phyloP scores from a whole-genome alignment of 2,329 filamentous ascomycete species.

The Ceratocystis eucalypticola region DNA sequence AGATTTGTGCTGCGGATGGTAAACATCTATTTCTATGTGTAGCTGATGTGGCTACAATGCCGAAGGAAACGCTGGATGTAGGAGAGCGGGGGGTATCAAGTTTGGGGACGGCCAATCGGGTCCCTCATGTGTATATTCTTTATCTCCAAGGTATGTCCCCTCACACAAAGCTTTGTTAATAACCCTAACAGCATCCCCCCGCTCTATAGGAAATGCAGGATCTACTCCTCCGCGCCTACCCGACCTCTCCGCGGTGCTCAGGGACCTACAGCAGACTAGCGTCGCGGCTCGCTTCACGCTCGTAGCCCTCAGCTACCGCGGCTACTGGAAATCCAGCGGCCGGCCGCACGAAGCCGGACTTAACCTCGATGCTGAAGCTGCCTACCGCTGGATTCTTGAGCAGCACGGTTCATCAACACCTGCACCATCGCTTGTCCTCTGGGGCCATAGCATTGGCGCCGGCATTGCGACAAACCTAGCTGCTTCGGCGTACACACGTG shows the following conservation, averaged over 20 bases:
- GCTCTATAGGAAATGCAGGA: constrained; percentile 41
- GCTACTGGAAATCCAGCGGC: constrained; percentile 67
- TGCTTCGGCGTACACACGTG: constrained; percentile 25
- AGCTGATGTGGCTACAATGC: constrained; percentile 29
- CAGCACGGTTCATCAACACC: constrained; percentile 24
- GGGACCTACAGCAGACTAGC: constrained; percentile 31
- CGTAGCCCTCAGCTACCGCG: constrained; percentile 49
- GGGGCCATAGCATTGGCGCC: constrained; percentile 67
- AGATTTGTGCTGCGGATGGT: constrained; percentile 47
- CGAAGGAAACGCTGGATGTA: neutral
- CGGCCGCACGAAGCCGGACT: constrained; percentile 58
- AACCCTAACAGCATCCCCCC: neutral
- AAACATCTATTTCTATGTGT: constrained; percentile 50
- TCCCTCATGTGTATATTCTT: constrained; percentile 35
- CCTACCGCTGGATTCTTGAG: constrained; percentile 46
- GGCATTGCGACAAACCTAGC: constrained; percentile 55
- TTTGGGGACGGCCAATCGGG: constrained; percentile 11
- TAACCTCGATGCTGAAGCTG: constrained; percentile 51
- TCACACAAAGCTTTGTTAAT: neutral
- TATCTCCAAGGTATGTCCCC: constrained; percentile 40
- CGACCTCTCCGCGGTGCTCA: constrained; percentile 41
- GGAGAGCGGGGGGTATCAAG: constrained; percentile 14
- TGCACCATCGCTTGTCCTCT: constrained; percentile 43
- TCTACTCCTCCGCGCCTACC: constrained; percentile 44
- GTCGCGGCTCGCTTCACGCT: constrained; percentile 33